Percentiles rank a stretch among this genome's conserved stretches.
Conservation (phyloP, 1,139 yeast genomes). For the Pichia sp. region DNA sequence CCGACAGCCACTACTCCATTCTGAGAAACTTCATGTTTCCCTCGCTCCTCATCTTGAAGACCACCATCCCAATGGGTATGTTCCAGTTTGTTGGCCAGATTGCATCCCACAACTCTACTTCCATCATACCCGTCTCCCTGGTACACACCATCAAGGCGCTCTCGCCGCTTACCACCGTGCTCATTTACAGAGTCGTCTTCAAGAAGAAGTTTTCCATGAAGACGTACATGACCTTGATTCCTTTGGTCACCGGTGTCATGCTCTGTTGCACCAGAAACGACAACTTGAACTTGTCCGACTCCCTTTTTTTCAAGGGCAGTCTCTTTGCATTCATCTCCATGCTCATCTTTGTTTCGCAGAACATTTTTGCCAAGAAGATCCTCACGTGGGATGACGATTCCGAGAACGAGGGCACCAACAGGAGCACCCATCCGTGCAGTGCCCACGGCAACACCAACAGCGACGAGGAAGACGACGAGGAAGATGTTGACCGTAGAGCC, state of each 20-base stretch:
- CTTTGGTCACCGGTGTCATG: slow-evolving; percentile 79
- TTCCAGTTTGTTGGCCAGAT: slow-evolving; percentile 91
- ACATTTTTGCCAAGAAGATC: slow-evolving; percentile 82
- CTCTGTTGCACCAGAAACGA: slow-evolving; percentile 62
- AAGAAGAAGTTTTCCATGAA: slow-evolving; percentile 51
- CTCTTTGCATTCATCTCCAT: slow-evolving; percentile 75
- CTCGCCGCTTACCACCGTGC: slow-evolving; percentile 84
- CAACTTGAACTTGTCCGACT: slow-evolving; percentile 25
- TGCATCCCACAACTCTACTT: slow-evolving; percentile 83
- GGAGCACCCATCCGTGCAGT: no score
- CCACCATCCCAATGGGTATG: slow-evolving; percentile 88
- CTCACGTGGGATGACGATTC: slow-evolving; percentile 42
- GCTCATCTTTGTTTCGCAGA: slow-evolving; percentile 84
- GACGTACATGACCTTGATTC: slow-evolving; percentile 74
- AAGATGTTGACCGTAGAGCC: slow-evolving; percentile 22
- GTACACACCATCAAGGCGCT: slow-evolving; percentile 91
- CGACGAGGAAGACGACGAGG: slow-evolving; percentile 11
- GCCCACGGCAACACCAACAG: not conserved
- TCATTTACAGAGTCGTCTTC: slow-evolving; percentile 64
- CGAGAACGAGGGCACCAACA: not conserved
- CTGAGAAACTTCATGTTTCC: slow-evolving; percentile 45
- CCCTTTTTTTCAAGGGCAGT: slow-evolving; percentile 56
- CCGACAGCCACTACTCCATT: slow-evolving; percentile 30
- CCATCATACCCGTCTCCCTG: slow-evolving; percentile 80
- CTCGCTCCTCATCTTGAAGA: slow-evolving; percentile 48